A percentile compares a stretch with the other conserved stretches of the same genome.
Conservation (phyloP, 306 rosid species). For the barrel medic (Medicago truncatula) region MtrunA17r5.0-ANR NC_053049.1:29217501-29218000, state of each 20-base stretch:
- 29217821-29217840: slow-evolving; percentile 44
- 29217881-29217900: slow-evolving; percentile 37
- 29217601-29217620: slow-evolving; percentile 3
- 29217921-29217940: slow-evolving; percentile 47
- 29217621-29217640: neutral
- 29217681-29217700: neutral
- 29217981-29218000: slow-evolving; percentile 28
- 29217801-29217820: slow-evolving; percentile 34
- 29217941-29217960: slow-evolving; percentile 37
- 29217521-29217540: neutral
- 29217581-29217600: neutral
- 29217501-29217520: neutral
- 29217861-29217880: slow-evolving; percentile 11
- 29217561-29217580: neutral
- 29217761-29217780: neutral
- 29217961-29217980: slow-evolving; percentile 36
- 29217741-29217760: slow-evolving; percentile 44
- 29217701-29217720: neutral
- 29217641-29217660: neutral
- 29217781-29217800: neutral
- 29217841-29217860: slow-evolving; percentile 29
- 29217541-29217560: neutral
- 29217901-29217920: slow-evolving; percentile 22
- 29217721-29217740: slow-evolving; percentile 29
- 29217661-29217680: slow-evolving; percentile 7